phyloP scores from a whole-genome alignment of 148 eudicot genomes.

The Limonium bicolor region DNA sequence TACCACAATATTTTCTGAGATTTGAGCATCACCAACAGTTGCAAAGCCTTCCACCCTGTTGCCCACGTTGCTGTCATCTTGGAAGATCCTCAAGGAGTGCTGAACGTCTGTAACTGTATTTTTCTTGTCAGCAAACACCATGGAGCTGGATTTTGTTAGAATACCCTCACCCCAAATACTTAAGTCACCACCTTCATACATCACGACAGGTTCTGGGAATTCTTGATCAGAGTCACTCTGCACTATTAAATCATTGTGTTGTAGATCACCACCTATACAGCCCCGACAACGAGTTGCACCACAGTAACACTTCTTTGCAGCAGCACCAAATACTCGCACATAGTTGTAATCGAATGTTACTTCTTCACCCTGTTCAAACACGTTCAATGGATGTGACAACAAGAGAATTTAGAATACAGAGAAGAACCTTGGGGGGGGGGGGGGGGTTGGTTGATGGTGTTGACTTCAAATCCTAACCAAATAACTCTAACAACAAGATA shows the following conservation, averaged over 20 bases:
- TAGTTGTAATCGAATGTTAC: slow-evolving; percentile 90
- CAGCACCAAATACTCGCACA: slow-evolving; percentile 98
- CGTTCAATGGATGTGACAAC: slow-evolving; percentile 5
- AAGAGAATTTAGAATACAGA: too few relatives aligned
- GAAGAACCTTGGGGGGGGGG: too few relatives aligned
- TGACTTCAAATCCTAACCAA: background rate
- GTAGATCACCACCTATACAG: slow-evolving; percentile 82
- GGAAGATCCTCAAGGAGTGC: slow-evolving; percentile 1
- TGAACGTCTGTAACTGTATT: slow-evolving; percentile 9
- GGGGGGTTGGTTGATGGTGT: background rate
- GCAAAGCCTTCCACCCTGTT: slow-evolving; percentile 6
- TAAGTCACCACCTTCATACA: slow-evolving; percentile 42
- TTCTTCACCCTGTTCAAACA: slow-evolving; percentile 69
- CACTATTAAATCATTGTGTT: slow-evolving; percentile 48
- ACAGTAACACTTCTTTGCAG: slow-evolving; percentile 93
- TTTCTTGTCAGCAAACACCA: slow-evolving; percentile 11
- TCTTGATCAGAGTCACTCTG: slow-evolving; percentile 93
- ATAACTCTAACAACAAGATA: background rate
- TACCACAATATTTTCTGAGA: slow-evolving; percentile 8
- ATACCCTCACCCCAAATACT: too few relatives aligned
- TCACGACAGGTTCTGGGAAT: slow-evolving; percentile 61
- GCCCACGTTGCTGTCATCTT: slow-evolving; percentile 7
- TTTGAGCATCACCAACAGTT: slow-evolving; percentile 10
- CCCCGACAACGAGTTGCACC: slow-evolving; percentile 82
- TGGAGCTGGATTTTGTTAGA: slow-evolving; percentile 14